phyloP scores from a whole-genome alignment of 345 rosid genomes.

The Cochlearia excelsa region DNA sequence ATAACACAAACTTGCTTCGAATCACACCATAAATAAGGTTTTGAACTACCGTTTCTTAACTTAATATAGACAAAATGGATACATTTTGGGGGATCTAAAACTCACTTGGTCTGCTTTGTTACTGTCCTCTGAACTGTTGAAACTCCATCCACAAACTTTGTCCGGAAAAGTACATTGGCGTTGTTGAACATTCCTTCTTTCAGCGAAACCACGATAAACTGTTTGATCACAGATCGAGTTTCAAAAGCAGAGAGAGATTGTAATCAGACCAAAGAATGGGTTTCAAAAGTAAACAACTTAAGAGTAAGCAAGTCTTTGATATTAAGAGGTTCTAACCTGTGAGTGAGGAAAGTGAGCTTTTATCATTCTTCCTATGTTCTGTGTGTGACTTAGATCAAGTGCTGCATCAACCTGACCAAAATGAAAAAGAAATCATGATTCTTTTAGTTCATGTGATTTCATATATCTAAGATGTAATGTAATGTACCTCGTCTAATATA shows the following conservation, averaged over 20 bases:
- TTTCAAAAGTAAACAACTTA: neutral
- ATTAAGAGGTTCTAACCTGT: constrained; percentile 50
- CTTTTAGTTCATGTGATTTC: neutral
- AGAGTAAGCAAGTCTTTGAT: neutral
- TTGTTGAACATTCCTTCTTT: constrained; percentile 99
- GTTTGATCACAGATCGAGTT: constrained; percentile 15
- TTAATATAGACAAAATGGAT: too few relatives aligned
- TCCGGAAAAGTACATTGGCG: constrained; percentile 94
- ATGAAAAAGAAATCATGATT: constrained; percentile 5
- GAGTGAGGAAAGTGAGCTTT: constrained; percentile 54
- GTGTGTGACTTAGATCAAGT: constrained; percentile 96
- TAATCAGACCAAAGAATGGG: neutral
- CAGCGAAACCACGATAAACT: constrained; percentile 95
- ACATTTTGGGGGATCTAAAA: too few relatives aligned
- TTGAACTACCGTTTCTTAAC: too few relatives aligned
- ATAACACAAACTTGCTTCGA: too few relatives aligned
- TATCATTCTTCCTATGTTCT: constrained; percentile 98
- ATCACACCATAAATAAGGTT: too few relatives aligned
- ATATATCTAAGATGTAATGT: neutral
- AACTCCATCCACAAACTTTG: constrained; percentile 95
- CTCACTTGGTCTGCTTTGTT: constrained; percentile 51
- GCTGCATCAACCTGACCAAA: constrained; percentile 81
- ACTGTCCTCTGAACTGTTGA: constrained; percentile 94
- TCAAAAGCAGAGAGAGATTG: constrained; percentile 4
- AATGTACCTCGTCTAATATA: constrained; percentile 85